Percentiles rank a stretch among this genome's conserved stretches.
These are phyloP conservation scores for Thraustochytrium striatum DNA, from an alignment of 352 stramenopile genomes.

Conservation along the genomic window DNA sequence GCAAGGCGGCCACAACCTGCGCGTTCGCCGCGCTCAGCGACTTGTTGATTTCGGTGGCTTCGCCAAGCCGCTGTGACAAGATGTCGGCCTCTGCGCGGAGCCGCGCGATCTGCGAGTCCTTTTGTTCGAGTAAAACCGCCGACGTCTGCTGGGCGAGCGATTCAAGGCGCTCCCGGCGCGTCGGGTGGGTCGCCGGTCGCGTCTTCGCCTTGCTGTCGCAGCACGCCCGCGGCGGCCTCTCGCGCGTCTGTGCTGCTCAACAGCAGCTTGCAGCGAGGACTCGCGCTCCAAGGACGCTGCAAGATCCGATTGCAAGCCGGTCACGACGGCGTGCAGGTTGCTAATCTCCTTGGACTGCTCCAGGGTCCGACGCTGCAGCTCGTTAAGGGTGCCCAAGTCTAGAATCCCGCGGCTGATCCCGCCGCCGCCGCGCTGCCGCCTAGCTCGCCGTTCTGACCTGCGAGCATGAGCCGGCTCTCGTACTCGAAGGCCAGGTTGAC, in stretches of 20 bases:
- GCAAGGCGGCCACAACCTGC: conserved; percentile 7
- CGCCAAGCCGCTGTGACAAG: neutral
- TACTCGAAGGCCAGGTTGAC: conserved; percentile 44
- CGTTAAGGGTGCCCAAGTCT: conserved; percentile 28
- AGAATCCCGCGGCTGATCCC: neutral
- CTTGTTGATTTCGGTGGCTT: neutral
- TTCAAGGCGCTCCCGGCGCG: neutral
- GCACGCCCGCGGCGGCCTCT: neutral
- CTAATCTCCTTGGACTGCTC: conserved; percentile 43
- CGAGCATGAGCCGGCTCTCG: conserved; percentile 21
- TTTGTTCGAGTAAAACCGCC: conserved; percentile 29
- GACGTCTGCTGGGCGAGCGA: neutral
- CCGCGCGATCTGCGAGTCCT: conserved; percentile 14
- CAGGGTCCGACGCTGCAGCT: conserved; percentile 25
- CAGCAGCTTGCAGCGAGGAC: too few relatives aligned
- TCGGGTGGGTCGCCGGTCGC: neutral
- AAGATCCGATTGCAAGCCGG: neutral
- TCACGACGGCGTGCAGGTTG: conserved; percentile 1
- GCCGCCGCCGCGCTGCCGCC: too few relatives aligned
- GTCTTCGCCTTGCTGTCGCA: neutral
- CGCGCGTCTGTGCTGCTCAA: too few relatives aligned
- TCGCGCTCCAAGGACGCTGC: too few relatives aligned
- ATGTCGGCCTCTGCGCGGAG: conserved; percentile 26
- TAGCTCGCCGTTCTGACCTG: too few relatives aligned
- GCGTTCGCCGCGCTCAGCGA: conserved; percentile 27